Base-by-base conservation (phyloP, 768 basidiomycete genomes). In the Heimioporus sp. region DNA sequence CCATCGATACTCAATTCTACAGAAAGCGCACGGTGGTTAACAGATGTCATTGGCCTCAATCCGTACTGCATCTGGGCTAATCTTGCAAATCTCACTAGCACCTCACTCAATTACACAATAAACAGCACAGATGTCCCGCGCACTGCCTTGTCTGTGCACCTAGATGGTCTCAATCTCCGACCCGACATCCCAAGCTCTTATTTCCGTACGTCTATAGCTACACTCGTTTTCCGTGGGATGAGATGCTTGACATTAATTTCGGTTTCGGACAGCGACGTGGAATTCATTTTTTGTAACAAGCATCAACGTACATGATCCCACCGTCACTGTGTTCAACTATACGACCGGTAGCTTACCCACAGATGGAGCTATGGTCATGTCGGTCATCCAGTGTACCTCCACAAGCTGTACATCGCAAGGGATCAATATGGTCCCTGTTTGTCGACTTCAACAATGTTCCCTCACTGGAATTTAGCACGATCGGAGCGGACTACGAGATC, bases 31-130 rank as follows among this genome's bases (percentile, higher is more conserved):
- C 52, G 64, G 31, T 64, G 61, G 58, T 46, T 64, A 44, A 60
- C 63, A 9, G 63, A 64, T 12, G 49, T 66, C 10, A 31, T 58
- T n/a, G 53, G 47, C n/a, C 32, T 66, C 28, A 53, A 57, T 42
- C 62, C 63, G 1, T 60, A 53, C 39, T 64, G 63, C 15, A 46
- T 46, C 36, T 64, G 60, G 61, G 52, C 55, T n/a, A 56, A 51
- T 16, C 52, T 61, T 16, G 28, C 34, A 16, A 63, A 65, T 35
- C 51, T 54, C 35, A 63, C 46, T 12, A 28, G 11, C 13, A 35
- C 47, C 19, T 61, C 54, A 10, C 35, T 65, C 46, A 61, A 54
- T 46, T 12, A 32, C 21, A 60, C 58, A 17, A 44, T 59, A 57
- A 59, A 59, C 34, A 58, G 49, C 19, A 54, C 49, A 3, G 2